phyloP scores from a whole-genome alignment of 495 filamentous ascomycete species.

The Aspergillus indologenus region DNA sequence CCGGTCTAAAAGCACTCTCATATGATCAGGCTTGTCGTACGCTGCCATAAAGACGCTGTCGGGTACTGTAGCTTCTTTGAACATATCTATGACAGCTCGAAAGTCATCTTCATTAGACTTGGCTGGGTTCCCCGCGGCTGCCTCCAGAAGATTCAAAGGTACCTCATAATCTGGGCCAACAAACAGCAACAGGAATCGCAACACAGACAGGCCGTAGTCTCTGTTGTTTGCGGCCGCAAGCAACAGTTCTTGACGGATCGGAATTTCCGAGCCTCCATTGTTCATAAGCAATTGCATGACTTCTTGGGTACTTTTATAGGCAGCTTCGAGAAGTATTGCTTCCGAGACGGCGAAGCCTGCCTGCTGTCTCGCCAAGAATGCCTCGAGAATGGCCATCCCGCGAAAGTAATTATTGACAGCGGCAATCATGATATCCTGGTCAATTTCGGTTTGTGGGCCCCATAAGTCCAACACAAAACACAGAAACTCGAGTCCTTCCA shows the following conservation, averaged over 20 bases:
- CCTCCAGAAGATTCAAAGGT: neutral
- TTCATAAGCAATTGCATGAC: neutral
- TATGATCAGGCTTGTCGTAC: neutral
- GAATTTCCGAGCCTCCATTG: neutral
- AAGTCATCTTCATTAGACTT: neutral
- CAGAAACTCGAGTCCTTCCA: neutral
- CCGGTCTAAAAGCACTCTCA: neutral
- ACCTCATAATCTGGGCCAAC: neutral
- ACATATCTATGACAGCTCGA: neutral
- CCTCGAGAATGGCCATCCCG: neutral
- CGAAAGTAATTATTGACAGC: neutral
- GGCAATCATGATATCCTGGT: neutral
- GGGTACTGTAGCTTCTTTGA: neutral
- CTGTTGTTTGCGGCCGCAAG: neutral
- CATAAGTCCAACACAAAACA: neutral
- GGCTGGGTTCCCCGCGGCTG: neutral
- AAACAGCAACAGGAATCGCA: neutral
- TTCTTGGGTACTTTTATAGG: neutral
- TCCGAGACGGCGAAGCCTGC: neutral
- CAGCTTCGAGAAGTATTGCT: neutral
- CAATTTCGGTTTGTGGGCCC: neutral
- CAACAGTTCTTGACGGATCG: neutral
- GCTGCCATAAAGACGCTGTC: neutral
- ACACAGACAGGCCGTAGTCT: neutral
- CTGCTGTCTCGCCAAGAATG: neutral